Percentiles rank a stretch among this genome's conserved stretches.
These are phyloP conservation scores for Fonsecaea monophora DNA, from an alignment of 2,329 filamentous ascomycete genomes.

Conservation along the genomic window DNA sequence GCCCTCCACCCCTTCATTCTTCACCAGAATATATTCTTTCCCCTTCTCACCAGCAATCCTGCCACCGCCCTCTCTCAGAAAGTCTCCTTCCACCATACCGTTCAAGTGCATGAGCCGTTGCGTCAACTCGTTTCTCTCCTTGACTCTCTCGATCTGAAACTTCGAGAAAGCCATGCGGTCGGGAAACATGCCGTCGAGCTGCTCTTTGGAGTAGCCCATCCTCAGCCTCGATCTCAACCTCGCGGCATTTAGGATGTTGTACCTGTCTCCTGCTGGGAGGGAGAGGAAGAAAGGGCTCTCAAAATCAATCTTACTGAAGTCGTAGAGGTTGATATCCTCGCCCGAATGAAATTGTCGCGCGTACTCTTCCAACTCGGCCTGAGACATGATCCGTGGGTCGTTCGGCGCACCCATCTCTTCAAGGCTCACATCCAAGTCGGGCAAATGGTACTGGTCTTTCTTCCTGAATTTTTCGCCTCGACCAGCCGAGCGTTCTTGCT, in stretches of 20 bases:
- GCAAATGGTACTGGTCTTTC: conserved; percentile 93
- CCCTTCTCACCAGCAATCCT: conserved; percentile 74
- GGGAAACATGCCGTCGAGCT: conserved; percentile 94
- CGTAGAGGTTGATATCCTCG: conserved; percentile 86
- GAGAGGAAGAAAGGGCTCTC: conserved; percentile 94
- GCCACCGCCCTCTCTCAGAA: conserved; percentile 60
- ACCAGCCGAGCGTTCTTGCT: conserved; percentile 74
- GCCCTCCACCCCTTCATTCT: conserved; percentile 92
- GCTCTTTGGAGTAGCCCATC: conserved; percentile 96
- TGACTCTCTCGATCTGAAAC: conserved; percentile 94
- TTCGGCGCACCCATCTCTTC: conserved; percentile 87
- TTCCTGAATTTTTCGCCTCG: conserved; percentile 72
- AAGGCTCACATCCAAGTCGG: conserved; percentile 78
- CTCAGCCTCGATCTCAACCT: conserved; percentile 83
- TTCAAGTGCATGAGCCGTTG: conserved; percentile 94
- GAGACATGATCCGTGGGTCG: conserved; percentile 94
- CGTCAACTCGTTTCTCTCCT: conserved; percentile 90
- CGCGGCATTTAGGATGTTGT: conserved; percentile 97
- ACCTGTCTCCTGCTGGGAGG: conserved; percentile 85
- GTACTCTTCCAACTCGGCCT: conserved; percentile 92
- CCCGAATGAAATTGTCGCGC: conserved; percentile 89
- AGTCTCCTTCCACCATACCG: conserved; percentile 75
- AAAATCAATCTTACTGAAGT: conserved; percentile 99
- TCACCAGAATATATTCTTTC: conserved; percentile 93
- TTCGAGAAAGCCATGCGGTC: conserved; percentile 95